Base-by-base conservation (phyloP, 192 early-diverging fungal species). In the Rhizophagus sp. region DNA sequence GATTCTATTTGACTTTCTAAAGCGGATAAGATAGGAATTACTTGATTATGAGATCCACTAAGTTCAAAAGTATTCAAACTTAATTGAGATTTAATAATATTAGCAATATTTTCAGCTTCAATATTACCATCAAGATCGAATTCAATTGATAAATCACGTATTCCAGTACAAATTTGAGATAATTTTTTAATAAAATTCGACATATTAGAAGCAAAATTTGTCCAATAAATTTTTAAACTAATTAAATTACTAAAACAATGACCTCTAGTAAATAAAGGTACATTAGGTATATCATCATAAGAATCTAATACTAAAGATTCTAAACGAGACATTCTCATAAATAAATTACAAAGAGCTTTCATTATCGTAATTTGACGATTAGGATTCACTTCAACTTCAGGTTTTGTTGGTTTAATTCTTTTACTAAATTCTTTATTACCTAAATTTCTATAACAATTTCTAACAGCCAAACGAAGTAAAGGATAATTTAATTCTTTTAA, bases 341-440 rank as follows among this genome's bases (percentile, higher is more conserved):
- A 70, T 41, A 70, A 70, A 19, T 70, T 70, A 70, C 33, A 41
- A n/a, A 70, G 36, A 22, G 68, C 68, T 41, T 70, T 70, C 68
- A 70, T 70, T n/a, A 70, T 41, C 1, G 68, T 70, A 19, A n/a
- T n/a, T 41, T 70, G 68, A n/a, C 68, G 68, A 11, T 12, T 70
- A 2, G 36, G 19, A n/a, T 70, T n/a, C 39, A 70, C 5, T 15
- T 39, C 68, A 41, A 70, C 5, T 15, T 39, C 68, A 41, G 33
- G 33, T 41, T n/a, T 70, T n/a, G 0, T n/a, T 41, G 68, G 68
- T 70, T 70, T 70, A n/a, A 70, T 70, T 24, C 41, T 47, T 25
- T n/a, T 70, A 41, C 68, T 70, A 36, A 70, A 70, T 70, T 70
- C 19, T 39, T 70, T n/a, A 41, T 19, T 24, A 36, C 68, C 68